Evolutionary conservation across 306 rosid species (phyloP).

Genomic region (Cucumis cinereus): DNA sequence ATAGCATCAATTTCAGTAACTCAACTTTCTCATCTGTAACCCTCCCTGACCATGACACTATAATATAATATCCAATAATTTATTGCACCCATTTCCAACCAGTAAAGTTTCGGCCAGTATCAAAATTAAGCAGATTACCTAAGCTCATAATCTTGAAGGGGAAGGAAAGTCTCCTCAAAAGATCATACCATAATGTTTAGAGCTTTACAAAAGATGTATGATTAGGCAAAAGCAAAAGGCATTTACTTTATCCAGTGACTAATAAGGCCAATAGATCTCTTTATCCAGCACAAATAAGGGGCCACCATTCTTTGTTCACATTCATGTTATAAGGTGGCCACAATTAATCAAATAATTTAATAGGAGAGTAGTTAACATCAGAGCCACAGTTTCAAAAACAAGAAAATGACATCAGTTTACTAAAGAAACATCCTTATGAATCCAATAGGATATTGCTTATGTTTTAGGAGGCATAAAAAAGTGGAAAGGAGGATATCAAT

Average conservation of each 20-base stretch:
- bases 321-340: slow-evolving; percentile 15
- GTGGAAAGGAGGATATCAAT: slow-evolving; percentile 25
- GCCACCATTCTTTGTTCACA: slow-evolving; percentile 21
- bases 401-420: slow-evolving; percentile 31
- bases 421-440: slow-evolving; percentile 45
- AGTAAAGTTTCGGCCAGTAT: background rate
- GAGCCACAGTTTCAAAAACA: slow-evolving; percentile 22
- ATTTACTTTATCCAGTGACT: slow-evolving; percentile 13
- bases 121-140: background rate
- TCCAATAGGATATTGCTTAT: slow-evolving; percentile 35
- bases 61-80: background rate
- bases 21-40: background rate
- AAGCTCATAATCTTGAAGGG: slow-evolving; percentile 7
- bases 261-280: slow-evolving; percentile 12
- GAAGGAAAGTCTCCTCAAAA: slow-evolving; percentile 8
- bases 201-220: slow-evolving; percentile 15
- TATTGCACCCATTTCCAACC: background rate
- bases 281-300: slow-evolving; percentile 18
- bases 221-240: slow-evolving; percentile 10
- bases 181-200: background rate
- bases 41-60: background rate
- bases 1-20: background rate
- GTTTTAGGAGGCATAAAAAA: slow-evolving; percentile 40
- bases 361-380: slow-evolving; percentile 37
- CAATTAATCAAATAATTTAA: slow-evolving; percentile 26